Conservation (phyloP, 2,329 filamentous ascomycete genomes). For the Talaromyces verruculosus region DNA sequence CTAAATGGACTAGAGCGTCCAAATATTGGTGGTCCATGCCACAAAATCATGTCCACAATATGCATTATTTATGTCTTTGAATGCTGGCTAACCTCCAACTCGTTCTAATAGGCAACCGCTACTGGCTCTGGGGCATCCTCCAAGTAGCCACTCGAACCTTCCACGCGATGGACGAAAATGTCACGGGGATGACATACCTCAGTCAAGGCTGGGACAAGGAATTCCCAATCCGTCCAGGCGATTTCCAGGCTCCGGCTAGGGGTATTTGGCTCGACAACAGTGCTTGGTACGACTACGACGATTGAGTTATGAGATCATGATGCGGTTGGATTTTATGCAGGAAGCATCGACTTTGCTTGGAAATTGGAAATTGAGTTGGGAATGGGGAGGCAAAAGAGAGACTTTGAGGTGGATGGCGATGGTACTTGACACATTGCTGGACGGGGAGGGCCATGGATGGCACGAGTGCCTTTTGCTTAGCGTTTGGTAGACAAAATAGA, state of each 20-base stretch:
- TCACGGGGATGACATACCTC: neutral
- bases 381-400: neutral
- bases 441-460: neutral
- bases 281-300: neutral
- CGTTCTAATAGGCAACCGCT: neutral
- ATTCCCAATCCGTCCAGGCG: conserved; percentile 12
- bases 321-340: neutral
- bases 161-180: neutral
- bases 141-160: neutral
- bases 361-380: neutral
- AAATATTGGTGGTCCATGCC: neutral
- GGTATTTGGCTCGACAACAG: neutral
- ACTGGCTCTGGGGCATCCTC: conserved; percentile 7
- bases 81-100: neutral
- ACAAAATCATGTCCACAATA: neutral
- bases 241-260: neutral
- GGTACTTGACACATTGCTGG: neutral
- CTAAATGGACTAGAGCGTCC: neutral
- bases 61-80: neutral
- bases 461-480: neutral
- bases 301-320: neutral
- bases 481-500: neutral
- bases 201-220: conserved; percentile 12
- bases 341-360: neutral
- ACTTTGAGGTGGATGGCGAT: neutral